Evolutionary conservation across 1,139 yeast genomes (phyloP).

Genomic region (Maudiozyma humilis): DNA sequence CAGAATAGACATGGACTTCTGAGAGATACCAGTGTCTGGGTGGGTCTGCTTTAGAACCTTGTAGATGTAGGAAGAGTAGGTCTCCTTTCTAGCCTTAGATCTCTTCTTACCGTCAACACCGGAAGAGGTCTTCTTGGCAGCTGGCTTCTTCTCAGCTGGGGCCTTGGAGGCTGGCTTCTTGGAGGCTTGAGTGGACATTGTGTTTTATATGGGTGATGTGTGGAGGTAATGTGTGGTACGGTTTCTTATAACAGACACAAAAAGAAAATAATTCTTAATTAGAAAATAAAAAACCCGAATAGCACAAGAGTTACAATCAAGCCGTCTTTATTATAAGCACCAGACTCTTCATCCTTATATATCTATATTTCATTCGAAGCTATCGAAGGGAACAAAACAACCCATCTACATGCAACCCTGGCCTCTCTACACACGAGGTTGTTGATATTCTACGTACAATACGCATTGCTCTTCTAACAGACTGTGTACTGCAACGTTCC

Average conservation of each 20-base stretch:
- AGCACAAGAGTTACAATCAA: neutral
- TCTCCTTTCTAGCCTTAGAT: slow-evolving; percentile 95
- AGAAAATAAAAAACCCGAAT: neutral
- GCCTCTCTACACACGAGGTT: neutral
- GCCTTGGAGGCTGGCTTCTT: slow-evolving; percentile 99
- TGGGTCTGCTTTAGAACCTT: slow-evolving; percentile 98
- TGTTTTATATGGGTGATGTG: slow-evolving; percentile 5
- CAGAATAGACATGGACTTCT: slow-evolving; percentile 98
- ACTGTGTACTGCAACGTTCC: neutral
- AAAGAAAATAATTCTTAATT: slow-evolving; percentile 4
- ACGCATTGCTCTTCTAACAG: neutral
- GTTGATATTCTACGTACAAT: neutral
- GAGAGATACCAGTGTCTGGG: slow-evolving; percentile 99
- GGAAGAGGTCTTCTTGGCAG: slow-evolving; percentile 87
- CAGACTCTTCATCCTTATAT: slow-evolving; percentile 2
- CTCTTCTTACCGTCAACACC: slow-evolving; percentile 81
- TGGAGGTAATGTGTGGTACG: neutral
- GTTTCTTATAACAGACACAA: neutral
- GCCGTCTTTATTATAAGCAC: neutral
- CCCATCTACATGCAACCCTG: neutral
- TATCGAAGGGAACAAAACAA: too few species aligned
- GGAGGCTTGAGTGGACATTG: slow-evolving; percentile 96
- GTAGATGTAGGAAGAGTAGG: slow-evolving; percentile 97
- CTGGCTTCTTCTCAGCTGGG: slow-evolving; percentile 95
- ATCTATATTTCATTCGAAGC: slow-evolving; percentile 1